Evolutionary conservation across 2,329 filamentous ascomycete genomes (phyloP).

Genomic region (Aspergillus sclerotialis): DNA sequence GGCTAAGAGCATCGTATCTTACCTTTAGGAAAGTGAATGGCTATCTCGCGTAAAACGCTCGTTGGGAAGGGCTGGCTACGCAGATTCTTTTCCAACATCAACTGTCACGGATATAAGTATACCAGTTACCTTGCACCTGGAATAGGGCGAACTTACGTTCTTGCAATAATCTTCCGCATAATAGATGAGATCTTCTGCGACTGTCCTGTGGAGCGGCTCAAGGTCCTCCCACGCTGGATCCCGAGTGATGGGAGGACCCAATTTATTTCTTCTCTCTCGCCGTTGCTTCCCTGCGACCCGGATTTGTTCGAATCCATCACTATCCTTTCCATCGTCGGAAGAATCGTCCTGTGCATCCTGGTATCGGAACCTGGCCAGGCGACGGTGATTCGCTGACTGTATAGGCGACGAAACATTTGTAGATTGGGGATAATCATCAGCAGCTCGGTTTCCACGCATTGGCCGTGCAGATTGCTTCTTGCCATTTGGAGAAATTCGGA

Average conservation of each 20-base stretch:
- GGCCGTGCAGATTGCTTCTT: constrained; percentile 25
- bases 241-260: constrained; percentile 42
- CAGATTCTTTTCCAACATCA: constrained; percentile 37
- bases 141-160: constrained; percentile 23
- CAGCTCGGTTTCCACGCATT: constrained; percentile 23
- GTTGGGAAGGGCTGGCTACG: constrained; percentile 42
- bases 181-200: constrained; percentile 43
- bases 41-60: constrained; percentile 42
- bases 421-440: constrained; percentile 49
- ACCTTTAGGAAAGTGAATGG: constrained; percentile 40
- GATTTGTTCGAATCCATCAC: constrained; percentile 38
- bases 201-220: constrained; percentile 35
- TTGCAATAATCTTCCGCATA: constrained; percentile 38
- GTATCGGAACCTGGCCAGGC: constrained; percentile 20
- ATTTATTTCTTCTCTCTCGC: constrained; percentile 16
- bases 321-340: constrained; percentile 33
- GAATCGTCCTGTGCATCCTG: constrained; percentile 15
- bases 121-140: background rate
- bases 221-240: constrained; percentile 37
- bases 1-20: constrained; percentile 5
- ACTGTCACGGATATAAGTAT: constrained; percentile 20
- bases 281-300: constrained; percentile 27
- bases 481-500: constrained; percentile 42
- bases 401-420: constrained; percentile 63
- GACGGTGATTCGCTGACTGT: constrained; percentile 38